Percentiles rank a stretch among this genome's conserved stretches.
These are phyloP conservation scores for Talinum fruticosum DNA, from an alignment of 148 eudicot genomes.

Conservation along the genomic window DNA sequence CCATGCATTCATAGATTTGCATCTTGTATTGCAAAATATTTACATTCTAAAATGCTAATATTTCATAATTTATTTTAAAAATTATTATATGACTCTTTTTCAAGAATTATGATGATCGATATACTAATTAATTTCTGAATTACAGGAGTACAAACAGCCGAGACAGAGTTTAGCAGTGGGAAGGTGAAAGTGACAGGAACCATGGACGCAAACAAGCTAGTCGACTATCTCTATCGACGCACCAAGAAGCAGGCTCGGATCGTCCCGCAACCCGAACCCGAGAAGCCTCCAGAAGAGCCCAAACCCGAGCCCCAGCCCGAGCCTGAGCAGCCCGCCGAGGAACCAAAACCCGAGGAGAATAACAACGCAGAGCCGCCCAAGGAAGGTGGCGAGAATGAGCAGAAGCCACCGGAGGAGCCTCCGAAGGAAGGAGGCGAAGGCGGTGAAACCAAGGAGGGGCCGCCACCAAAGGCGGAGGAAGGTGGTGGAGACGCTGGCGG, in stretches of 20 bases:
- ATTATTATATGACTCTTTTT: too few relatives aligned
- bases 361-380: conserved; percentile 35
- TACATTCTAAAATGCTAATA: too few relatives aligned
- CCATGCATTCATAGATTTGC: too few relatives aligned
- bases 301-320: conserved; percentile 61
- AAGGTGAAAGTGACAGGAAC: conserved; percentile 90
- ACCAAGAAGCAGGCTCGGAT: conserved; percentile 85
- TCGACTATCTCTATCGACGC: conserved; percentile 74
- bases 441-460: conserved; percentile 21
- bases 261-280: conserved; percentile 76
- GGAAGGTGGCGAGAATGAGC: conserved; percentile 28
- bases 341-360: conserved; percentile 36
- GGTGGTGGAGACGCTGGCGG: conserved; percentile 9
- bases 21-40: too few relatives aligned
- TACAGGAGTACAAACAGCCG: conserved; percentile 78
- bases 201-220: conserved; percentile 69
- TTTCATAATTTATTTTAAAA: too few relatives aligned
- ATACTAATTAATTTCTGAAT: background rate
- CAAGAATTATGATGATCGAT: background rate
- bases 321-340: conserved; percentile 53
- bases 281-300: conserved; percentile 45
- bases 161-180: conserved; percentile 62
- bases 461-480: conserved; percentile 11
- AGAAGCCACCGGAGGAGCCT: conserved; percentile 32
- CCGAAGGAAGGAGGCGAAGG: conserved; percentile 33